Evolutionary conservation across 2,329 filamentous ascomycete genomes (phyloP).

Genomic region (Fusarium sp.): DNA sequence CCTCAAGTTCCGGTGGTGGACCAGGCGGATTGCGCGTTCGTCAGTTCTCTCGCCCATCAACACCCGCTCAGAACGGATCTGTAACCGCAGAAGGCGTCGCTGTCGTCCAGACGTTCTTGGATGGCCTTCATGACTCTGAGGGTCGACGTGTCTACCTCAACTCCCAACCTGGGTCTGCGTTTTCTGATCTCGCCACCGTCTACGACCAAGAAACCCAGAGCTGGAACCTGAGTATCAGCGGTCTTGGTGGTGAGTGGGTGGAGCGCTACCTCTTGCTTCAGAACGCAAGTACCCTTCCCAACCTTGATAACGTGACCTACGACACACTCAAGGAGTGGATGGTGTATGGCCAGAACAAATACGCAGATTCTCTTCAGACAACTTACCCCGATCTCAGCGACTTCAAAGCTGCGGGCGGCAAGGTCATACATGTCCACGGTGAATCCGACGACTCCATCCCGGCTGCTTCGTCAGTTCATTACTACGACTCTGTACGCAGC

Average conservation of each 20-base stretch:
- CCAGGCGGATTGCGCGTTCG: constrained; percentile 24
- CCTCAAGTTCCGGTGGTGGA: constrained; percentile 1
- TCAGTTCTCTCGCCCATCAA: constrained; percentile 22
- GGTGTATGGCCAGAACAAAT: constrained; percentile 60
- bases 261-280: constrained; percentile 58
- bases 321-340: constrained; percentile 69
- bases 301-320: constrained; percentile 64
- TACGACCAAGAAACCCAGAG: constrained; percentile 51
- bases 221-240: constrained; percentile 52
- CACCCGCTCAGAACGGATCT: constrained; percentile 51
- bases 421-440: constrained; percentile 70
- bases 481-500: constrained; percentile 65
- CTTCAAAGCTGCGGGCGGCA: constrained; percentile 64
- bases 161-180: constrained; percentile 52
- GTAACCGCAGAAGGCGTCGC: constrained; percentile 53
- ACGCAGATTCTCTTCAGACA: constrained; percentile 65
- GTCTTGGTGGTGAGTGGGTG: constrained; percentile 54
- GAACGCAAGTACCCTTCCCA: constrained; percentile 56
- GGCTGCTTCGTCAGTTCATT: constrained; percentile 65
- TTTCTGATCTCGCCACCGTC: constrained; percentile 50
- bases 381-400: constrained; percentile 64
- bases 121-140: constrained; percentile 52
- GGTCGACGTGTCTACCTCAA: constrained; percentile 54
- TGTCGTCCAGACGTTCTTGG: constrained; percentile 52
- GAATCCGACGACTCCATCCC: constrained; percentile 67